A percentile compares a stretch with the other conserved stretches of the same genome.
Evolutionary conservation across 2,329 filamentous ascomycete genomes (phyloP).

Genomic region (Aureobasidium leucospermi): DNA sequence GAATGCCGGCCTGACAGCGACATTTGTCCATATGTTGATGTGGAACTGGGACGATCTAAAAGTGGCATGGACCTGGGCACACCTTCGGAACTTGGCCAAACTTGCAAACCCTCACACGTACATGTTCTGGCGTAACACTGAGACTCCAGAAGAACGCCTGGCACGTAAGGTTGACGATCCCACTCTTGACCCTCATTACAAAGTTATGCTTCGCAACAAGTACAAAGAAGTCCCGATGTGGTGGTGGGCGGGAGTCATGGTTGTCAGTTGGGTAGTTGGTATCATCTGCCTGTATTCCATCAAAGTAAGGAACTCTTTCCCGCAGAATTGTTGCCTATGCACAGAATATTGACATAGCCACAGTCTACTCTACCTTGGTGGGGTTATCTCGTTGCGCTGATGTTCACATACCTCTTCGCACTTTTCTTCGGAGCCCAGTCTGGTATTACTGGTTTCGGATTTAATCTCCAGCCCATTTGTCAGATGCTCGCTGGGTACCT

Average conservation of each 20-base stretch:
- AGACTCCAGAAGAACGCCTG: constrained; percentile 20
- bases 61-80: constrained; percentile 26
- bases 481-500: constrained; percentile 46
- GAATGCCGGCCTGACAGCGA: constrained; percentile 43
- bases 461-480: constrained; percentile 34
- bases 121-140: constrained; percentile 23
- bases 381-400: constrained; percentile 24
- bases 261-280: constrained; percentile 20
- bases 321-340: background rate
- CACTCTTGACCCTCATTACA: constrained; percentile 27
- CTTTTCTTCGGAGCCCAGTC: constrained; percentile 24
- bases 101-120: constrained; percentile 17
- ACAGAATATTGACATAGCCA: background rate
- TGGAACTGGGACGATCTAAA: constrained; percentile 32
- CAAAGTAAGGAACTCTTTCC: background rate
- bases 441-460: constrained; percentile 33
- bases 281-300: constrained; percentile 26
- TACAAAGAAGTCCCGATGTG: constrained; percentile 26
- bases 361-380: constrained; percentile 16
- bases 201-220: constrained; percentile 24
- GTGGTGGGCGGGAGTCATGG: constrained; percentile 25
- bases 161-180: constrained; percentile 20
- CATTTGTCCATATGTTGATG: constrained; percentile 37
- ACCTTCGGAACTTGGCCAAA: constrained; percentile 20
- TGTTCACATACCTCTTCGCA: constrained; percentile 20